Conservation (phyloP, 2,329 filamentous ascomycete species). For the Bimuria novae-zelandiae region DNA sequence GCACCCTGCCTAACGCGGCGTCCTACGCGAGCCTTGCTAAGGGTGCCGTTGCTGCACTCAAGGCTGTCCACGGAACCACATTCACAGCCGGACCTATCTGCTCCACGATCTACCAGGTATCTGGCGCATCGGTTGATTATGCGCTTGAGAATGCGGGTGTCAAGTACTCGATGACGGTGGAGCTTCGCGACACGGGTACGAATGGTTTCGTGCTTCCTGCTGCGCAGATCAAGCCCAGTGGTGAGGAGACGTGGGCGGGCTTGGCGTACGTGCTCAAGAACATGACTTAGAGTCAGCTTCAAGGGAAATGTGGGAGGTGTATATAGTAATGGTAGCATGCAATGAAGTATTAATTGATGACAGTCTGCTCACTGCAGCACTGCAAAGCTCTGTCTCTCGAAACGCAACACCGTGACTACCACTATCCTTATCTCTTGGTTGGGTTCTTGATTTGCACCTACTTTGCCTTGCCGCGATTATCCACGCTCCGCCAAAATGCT, state of each 20-base stretch:
- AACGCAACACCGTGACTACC: no score
- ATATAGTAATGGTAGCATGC: background rate
- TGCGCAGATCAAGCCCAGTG: constrained; percentile 54
- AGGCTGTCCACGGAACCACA: constrained; percentile 56
- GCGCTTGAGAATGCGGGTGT: constrained; percentile 49
- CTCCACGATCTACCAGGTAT: constrained; percentile 64
- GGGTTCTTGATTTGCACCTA: no score
- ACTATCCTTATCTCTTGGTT: no score
- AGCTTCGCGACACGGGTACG: constrained; percentile 55
- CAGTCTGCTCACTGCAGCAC: background rate
- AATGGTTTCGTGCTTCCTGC: constrained; percentile 57
- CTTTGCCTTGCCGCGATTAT: no score
- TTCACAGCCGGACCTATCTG: constrained; percentile 58
- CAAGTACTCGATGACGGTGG: constrained; percentile 54
- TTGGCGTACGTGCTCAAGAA: constrained; percentile 40
- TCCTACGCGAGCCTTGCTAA: constrained; percentile 56
- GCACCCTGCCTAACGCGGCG: constrained; percentile 52
- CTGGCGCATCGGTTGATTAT: constrained; percentile 53
- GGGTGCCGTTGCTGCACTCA: constrained; percentile 58
- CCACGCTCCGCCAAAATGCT: no score
- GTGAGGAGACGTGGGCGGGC: constrained; percentile 54
- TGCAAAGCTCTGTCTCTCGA: no score
- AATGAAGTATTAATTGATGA: background rate
- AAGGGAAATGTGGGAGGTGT: background rate
- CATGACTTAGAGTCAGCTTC: constrained; percentile 19